Base-by-base conservation (phyloP, 1,139 yeast genomes). In the Maudiozyma humilis region DNA sequence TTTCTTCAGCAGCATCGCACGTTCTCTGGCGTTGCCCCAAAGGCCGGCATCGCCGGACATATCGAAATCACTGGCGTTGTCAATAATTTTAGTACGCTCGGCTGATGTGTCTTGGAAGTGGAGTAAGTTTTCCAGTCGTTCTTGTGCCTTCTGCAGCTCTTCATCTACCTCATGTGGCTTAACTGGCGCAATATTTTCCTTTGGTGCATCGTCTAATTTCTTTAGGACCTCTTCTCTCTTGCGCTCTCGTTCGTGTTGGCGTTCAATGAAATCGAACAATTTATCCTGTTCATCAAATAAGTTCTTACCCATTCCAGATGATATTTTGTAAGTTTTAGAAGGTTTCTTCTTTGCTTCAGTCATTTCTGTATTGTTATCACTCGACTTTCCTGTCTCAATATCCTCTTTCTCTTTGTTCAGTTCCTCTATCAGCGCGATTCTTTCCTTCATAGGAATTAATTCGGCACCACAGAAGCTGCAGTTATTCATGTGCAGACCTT, bases 21-120 rank as follows among this genome's bases (percentile, higher is more conserved):
- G 76, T 57, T 93, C 97, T 41, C 82, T 73, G 2, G 96, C 91
- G 4, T 86, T 77, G 0, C 95, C 80, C 98, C 98, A 93, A 57
- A 81, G 82, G 56, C 89, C 96, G 1, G 88, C 76, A 0, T 93
- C 96, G 54, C 85, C 81, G 53, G 91, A 96, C 46, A 91, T 88
- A 52, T 91, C 87, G 59, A 80, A 91, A 60, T 93, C 98, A 5
- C 95, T 79, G 0, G 95, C 96, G 57, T 87, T 83, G 59, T 93
- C 99, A 36, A 93, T 89, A 51, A 93, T 88, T 55, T 77, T 79
- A 0, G 97, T 91, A 60, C 98, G 72, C 59, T 87, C 93, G 1
- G 89, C 88, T 4, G 95, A 85, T 8, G 91, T 79, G 2, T 77
- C 87, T 60, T 93, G 98, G 62, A 80, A 91, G 49, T 78, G 75